Conservation (phyloP, 352 stramenopile species). For the Phytopythium montanum region DNA sequence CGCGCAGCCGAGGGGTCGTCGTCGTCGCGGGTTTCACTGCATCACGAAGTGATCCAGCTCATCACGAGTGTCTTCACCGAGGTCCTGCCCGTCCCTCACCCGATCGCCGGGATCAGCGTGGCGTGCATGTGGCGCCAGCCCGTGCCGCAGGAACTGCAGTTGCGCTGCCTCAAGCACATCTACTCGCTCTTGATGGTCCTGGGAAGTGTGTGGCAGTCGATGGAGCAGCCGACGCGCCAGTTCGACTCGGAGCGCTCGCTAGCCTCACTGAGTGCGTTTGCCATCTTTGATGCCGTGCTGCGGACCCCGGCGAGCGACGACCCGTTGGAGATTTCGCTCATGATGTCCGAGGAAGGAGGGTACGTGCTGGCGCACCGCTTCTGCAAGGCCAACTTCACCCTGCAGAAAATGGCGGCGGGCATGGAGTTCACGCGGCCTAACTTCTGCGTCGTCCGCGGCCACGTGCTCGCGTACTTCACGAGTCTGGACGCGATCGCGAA, state of each 20-base stretch:
- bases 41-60: conserved; percentile 88
- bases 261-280: conserved; percentile 69
- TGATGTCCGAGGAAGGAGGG: conserved; percentile 77
- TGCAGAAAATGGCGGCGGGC: conserved; percentile 65
- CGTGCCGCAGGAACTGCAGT: conserved; percentile 73
- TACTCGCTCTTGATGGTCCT: conserved; percentile 78
- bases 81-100: conserved; percentile 70
- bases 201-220: conserved; percentile 84
- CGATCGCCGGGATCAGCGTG: conserved; percentile 11
- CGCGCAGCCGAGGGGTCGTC: conserved; percentile 84
- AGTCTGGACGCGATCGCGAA: conserved; percentile 49
- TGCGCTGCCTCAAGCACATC: conserved; percentile 76
- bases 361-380: conserved; percentile 84
- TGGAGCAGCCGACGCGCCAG: conserved; percentile 81
- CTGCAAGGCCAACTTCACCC: conserved; percentile 81
- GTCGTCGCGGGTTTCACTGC: conserved; percentile 85
- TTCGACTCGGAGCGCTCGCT: conserved; percentile 87
- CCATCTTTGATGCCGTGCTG: conserved; percentile 81
- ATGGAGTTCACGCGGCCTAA: conserved; percentile 85
- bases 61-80: conserved; percentile 81
- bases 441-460: conserved; percentile 66
- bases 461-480: conserved; percentile 82
- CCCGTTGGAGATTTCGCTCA: conserved; percentile 70
- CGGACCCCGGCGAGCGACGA: conserved; percentile 70
- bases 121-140: conserved; percentile 73